Base-by-base conservation (phyloP, 306 rosid genomes). In the Glycine tomentella region DNA sequence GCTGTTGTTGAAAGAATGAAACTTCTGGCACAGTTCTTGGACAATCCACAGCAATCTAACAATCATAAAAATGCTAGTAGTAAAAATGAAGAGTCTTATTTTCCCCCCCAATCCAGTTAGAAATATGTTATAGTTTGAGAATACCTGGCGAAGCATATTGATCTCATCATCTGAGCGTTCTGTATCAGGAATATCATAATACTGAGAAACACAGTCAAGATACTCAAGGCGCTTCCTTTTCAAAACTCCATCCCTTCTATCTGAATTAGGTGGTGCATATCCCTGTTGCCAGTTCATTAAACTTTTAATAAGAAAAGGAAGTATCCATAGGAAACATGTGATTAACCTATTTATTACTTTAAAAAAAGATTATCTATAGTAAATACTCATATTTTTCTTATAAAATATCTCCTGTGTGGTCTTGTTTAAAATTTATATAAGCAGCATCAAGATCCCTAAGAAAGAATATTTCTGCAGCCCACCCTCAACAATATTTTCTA, bases 261-360 rank as follows among this genome's bases (percentile, higher is more conserved):
- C 98, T 88, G 98, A 94, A 92, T 92, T 94, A 90, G 97, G 90
- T 83, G 98, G 93, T 92, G 98, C 98, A 88, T 92, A 94, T 88
- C 98, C 98, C 98, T 94, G 97, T 94, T 80, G 91, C 84, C 93
- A 91, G 91, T 92, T 88, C 85, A 85, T 90, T 89, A 84, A 92
- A 90, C 85, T 90, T 88, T 80, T 87, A 84, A 88, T 85, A 84
- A 76, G 76, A 80, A 50, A 82, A 73, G 15, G 62, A 59, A 40
- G 59, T 15, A 36, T 78, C 63, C 81, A 66, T 70, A 55, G 64
- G 25, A 73, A 72, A 80, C 48, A 69, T 38, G 81, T 17, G 36
- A 71, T 65, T 40, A 71, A 36, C 31, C 86, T 69, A 78, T 72
- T 55, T 48, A 38, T 58, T 36, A 36, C 38, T 36, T 62, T 16